These are phyloP conservation scores for Pseudogymnoascus sp. DNA, from an alignment of 2,329 filamentous ascomycete genomes.

Conservation along the genomic window DNA sequence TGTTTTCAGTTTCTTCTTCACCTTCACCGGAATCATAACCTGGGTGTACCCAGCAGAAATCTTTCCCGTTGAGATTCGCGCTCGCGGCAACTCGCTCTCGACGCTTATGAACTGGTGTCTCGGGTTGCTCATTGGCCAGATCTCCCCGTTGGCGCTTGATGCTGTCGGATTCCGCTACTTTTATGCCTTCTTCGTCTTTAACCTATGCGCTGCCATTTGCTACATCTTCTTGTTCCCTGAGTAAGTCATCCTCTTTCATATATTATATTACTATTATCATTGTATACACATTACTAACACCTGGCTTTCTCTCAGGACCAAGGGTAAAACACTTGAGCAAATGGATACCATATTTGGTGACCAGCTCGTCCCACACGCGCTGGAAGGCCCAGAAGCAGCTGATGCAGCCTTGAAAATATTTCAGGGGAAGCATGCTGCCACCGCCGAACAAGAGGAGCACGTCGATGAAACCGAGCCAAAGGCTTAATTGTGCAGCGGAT, in stretches of 20 bases:
- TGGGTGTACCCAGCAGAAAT: slow-evolving; percentile 52
- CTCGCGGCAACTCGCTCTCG: slow-evolving; percentile 54
- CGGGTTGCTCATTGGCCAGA: slow-evolving; percentile 46
- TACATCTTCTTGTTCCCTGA: slow-evolving; percentile 12
- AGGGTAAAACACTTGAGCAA: slow-evolving; percentile 35
- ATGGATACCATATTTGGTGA: slow-evolving; percentile 34
- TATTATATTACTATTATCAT: slow-evolving; percentile 18
- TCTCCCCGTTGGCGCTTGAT: slow-evolving; percentile 47
- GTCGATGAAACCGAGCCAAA: neutral
- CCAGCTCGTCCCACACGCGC: slow-evolving; percentile 29
- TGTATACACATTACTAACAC: slow-evolving; percentile 16
- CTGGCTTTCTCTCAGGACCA: slow-evolving; percentile 35
- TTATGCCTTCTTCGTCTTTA: slow-evolving; percentile 41
- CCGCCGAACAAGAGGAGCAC: neutral
- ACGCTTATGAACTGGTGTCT: slow-evolving; percentile 50
- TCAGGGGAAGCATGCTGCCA: slow-evolving; percentile 8
- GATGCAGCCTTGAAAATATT: slow-evolving; percentile 20
- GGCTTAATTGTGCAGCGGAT: neutral
- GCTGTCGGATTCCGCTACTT: slow-evolving; percentile 42
- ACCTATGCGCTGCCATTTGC: slow-evolving; percentile 32
- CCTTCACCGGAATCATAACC: slow-evolving; percentile 44
- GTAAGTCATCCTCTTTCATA: slow-evolving; percentile 27
- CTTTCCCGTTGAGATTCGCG: slow-evolving; percentile 48
- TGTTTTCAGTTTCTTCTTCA: slow-evolving; percentile 37
- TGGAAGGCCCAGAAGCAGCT: slow-evolving; percentile 27